Base-by-base conservation (phyloP, 2,329 filamentous ascomycete genomes). In the Fusarium tjaetaba region DNA sequence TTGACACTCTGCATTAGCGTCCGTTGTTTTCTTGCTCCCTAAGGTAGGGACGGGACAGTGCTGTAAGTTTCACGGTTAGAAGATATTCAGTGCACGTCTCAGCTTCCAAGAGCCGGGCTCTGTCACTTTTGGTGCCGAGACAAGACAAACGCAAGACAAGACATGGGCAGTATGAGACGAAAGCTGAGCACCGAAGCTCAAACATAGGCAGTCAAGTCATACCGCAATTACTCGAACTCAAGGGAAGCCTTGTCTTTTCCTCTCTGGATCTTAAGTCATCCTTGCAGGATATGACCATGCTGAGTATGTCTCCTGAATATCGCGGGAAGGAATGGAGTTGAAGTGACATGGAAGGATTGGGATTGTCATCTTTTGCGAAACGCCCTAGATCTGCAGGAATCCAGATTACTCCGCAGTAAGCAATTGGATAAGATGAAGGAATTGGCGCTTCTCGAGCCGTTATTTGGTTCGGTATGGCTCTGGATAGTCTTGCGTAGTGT, bases 261-360 rank as follows among this genome's bases (percentile, higher is more conserved):
- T 10, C 30, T 28, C 32, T 65, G 22, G n/a, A 59, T 49, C 16
- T 34, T 28, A 34, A 55, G 20, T 41, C 48, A 61, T 45, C 65
- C 61, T 56, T 66, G 53, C 10, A 49, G 20, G 36, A 64, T 53
- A 70, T 48, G 30, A 30, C 46, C 41, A 24, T n/a, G 58, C n/a
- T 55, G 53, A 48, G 48, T 38, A 48, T 24, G n/a, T 43, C 67
- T 70, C 66, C 68, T 70, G 68, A 70, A 66, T 41, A 70, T 70
- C 67, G 28, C 22, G 42, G 30, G 42, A 28, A 34, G 24, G 30
- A 51, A 36, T 58, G 56, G 32, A 51, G 26, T 34, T n/a, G 38
- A 53, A 46, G 34, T 36, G 24, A 30, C 32, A 41, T 68, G 53
- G 62, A 61, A 52, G 45, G 63, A 46, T 68, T 67, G 20, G 34